A percentile compares a stretch with the other conserved stretches of the same genome.
These are phyloP conservation scores for Zygosaccharomyces sapae DNA, from an alignment of 1,139 yeast species.

Conservation along the genomic window DNA sequence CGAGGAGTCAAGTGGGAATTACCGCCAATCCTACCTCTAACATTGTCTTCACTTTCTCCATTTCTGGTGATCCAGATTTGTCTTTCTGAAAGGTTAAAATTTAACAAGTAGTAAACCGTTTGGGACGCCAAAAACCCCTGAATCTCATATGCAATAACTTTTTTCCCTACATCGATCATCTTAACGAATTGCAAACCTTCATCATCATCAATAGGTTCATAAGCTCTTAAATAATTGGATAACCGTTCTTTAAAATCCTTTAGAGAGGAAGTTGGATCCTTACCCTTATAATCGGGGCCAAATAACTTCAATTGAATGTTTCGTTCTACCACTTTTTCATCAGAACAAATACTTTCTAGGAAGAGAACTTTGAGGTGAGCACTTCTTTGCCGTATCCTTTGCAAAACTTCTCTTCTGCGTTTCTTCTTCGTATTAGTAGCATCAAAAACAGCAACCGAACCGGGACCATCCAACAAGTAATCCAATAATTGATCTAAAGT, in stretches of 20 bases:
- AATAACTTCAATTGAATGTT: conserved; percentile 80
- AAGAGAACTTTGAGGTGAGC: conserved; percentile 70
- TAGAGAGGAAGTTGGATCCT: conserved; percentile 78
- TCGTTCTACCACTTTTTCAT: conserved; percentile 68
- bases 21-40: conserved; percentile 84
- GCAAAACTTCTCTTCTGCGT: conserved; percentile 65
- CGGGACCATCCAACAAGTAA: conserved; percentile 72
- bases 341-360: conserved; percentile 83
- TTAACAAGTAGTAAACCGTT: conserved; percentile 81
- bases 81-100: conserved; percentile 84
- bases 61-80: conserved; percentile 95
- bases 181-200: conserved; percentile 83
- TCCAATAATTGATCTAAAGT: conserved; percentile 81
- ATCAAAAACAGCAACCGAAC: conserved; percentile 92
- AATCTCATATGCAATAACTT: conserved; percentile 85
- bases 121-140: conserved; percentile 93
- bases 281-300: conserved; percentile 88
- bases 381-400: conserved; percentile 65
- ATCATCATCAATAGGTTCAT: conserved; percentile 80
- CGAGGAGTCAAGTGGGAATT: conserved; percentile 76
- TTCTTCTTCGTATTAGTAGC: conserved; percentile 87
- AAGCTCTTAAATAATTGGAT: conserved; percentile 80
- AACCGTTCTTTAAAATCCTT: conserved; percentile 79
- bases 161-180: conserved; percentile 94
- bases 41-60: conserved; percentile 86